Evolutionary conservation across 1,139 yeast genomes (phyloP), one percentile per base, ranked within the genome.

Genomic region (Pichia sp.): DNA sequence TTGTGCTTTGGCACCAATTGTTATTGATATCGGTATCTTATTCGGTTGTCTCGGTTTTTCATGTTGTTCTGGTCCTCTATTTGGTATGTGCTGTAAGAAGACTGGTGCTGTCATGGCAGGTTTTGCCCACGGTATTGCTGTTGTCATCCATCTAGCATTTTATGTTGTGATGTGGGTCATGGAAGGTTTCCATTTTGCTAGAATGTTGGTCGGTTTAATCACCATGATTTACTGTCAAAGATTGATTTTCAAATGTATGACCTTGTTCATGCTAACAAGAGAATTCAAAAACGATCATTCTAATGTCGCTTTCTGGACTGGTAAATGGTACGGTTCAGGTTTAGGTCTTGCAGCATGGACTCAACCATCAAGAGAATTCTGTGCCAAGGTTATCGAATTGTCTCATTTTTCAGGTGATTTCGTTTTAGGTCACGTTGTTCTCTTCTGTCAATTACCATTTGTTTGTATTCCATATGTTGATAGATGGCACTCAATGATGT

Each of bases 261-360:
- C 97, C 19, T 75, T 87, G 55, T 74, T 82, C 63, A 76, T 85
- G 75, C 80, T 93, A 71, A 92, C 99, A 53, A 86, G 99, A 78
- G 99, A 93, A 76, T 92, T 90, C 79, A 93, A 92, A 84, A 92
- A 90, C 67, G 99, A 95, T 74, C 92, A 87, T 71, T 81, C 99
- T 47, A 93, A 93, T 76, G 86, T 96, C 66, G 98, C 99, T 32
- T 93, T 95, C 93, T 93, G 99, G 99, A 87, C 96, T 59, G 99
- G 99, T 80, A 92, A 92, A 75, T 93, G 99, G 99, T 90, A 92
- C 74, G 92, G 95, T 60, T 78, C 90, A 61, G 95, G 96, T 69
- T 77, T 93, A 76, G 99, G 99, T 60, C 86, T 88, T 84, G 85
- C 88, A 84, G 97, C 98, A 23, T 81, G 89, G 79, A 87, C 98